Base-by-base conservation (phyloP, 192 early-diverging fungal genomes). In the Funneliformis geosporum region DNA sequence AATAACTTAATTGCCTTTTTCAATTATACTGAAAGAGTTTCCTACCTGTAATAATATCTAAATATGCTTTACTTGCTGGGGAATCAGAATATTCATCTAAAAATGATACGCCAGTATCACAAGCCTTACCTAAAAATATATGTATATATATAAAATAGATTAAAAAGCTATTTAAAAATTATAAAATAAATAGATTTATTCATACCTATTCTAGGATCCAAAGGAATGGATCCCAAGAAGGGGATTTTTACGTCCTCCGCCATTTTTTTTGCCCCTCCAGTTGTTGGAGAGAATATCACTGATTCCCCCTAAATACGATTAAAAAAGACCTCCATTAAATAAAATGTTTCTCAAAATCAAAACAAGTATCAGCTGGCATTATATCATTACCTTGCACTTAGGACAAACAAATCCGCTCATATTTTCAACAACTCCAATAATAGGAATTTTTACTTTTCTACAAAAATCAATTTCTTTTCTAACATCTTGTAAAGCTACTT, bases 391-490 rank as follows among this genome's bases (percentile, higher is more conserved):
- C 16, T 90, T 78, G 83, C 98, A 99, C 27, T 88, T 88, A 2
- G 96, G 97, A 76, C 98, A 99, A 8, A 98, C 93, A 85, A 97
- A 99, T 5, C 97, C 98, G 73, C 91, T 92, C 98, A 99, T 98
- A 82, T 98, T 98, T 82, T 99, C 98, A 6, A 99, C 92, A 8
- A 99, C 87, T 0, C 98, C 98, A 23, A 98, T 86, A 55, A 99
- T 91, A 2, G 92, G 92, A 68, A 99, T 85, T 50, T 91, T 91
- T 71, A 96, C 95, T 80, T 98, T 97, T 43, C 86, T 83, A 84
- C 98, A 99, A 82, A 99, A 99, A 84, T 93, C 96, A 78, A 98
- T 91, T 85, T 99, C 98, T 86, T 96, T 98, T 68, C 96, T 90
- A n/a, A 99, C 98, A 86, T 99, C 98, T 39, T 92, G 85, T 72